These are phyloP conservation scores for Solanum raphanifolium DNA, from an alignment of 257 asterid species.

Conservation along the genomic window DNA sequence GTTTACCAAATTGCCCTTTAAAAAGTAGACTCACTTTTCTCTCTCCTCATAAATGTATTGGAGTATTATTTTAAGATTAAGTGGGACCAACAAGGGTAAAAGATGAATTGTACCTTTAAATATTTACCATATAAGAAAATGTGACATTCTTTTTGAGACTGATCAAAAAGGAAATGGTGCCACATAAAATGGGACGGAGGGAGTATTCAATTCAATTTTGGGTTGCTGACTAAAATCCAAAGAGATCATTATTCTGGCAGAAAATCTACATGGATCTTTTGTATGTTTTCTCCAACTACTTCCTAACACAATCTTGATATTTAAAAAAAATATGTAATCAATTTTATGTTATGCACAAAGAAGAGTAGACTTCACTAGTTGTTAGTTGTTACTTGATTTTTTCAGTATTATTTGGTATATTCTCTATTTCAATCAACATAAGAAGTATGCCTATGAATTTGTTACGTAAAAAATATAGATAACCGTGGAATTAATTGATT, in stretches of 20 bases:
- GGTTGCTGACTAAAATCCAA: neutral
- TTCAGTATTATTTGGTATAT: neutral
- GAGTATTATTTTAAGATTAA: no score
- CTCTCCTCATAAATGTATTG: no score
- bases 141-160: no score
- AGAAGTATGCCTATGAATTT: neutral
- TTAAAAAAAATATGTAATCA: neutral
- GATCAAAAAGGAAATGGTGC: no score
- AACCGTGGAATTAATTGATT: neutral
- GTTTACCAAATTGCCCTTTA: no score
- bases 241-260: neutral
- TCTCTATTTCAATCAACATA: neutral
- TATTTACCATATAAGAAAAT: no score
- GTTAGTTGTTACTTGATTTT: neutral
- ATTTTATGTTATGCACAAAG: neutral
- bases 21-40: no score
- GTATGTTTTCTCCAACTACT: neutral
- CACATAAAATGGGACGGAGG: no score
- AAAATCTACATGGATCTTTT: neutral
- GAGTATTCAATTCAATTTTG: neutral
- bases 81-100: no score
- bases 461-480: neutral
- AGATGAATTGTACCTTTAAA: no score
- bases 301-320: neutral
- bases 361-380: neutral